These are phyloP conservation scores for Pseudogymnoascus pannorum DNA, from an alignment of 2,329 filamentous ascomycete genomes.

Conservation along the genomic window DNA sequence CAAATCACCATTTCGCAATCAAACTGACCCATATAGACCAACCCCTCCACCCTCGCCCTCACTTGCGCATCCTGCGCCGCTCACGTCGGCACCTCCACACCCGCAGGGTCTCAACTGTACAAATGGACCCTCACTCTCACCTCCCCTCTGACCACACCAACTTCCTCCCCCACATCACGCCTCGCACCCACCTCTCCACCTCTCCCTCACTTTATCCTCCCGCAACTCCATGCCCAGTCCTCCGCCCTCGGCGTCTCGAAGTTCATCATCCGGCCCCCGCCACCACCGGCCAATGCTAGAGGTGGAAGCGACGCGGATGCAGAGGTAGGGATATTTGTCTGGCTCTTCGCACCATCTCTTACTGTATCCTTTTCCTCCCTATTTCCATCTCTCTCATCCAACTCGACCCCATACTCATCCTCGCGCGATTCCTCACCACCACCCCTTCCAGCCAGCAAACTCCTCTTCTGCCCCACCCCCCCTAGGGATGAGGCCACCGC, in stretches of 20 bases:
- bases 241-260: constrained; percentile 10
- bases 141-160: neutral
- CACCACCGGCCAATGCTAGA: neutral
- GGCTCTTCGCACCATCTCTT: constrained; percentile 3
- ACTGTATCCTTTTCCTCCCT: neutral
- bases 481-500: constrained; percentile 42
- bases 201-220: constrained; percentile 3
- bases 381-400: neutral
- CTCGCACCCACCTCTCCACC: neutral
- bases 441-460: neutral
- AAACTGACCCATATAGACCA: neutral
- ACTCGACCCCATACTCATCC: constrained; percentile 38
- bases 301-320: neutral
- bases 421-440: neutral
- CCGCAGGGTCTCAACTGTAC: constrained; percentile 21
- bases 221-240: constrained; percentile 9
- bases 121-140: constrained; percentile 21
- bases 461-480: neutral
- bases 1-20: neutral
- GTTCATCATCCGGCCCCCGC: constrained; percentile 6
- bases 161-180: neutral
- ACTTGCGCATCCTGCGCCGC: constrained; percentile 18
- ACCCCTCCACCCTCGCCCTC: constrained; percentile 5
- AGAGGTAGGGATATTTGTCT: neutral
- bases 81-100: constrained; percentile 21